Evolutionary conservation across 2,329 filamentous ascomycete species (phyloP).

Genomic region (Pseudogymnoascus sp.): DNA sequence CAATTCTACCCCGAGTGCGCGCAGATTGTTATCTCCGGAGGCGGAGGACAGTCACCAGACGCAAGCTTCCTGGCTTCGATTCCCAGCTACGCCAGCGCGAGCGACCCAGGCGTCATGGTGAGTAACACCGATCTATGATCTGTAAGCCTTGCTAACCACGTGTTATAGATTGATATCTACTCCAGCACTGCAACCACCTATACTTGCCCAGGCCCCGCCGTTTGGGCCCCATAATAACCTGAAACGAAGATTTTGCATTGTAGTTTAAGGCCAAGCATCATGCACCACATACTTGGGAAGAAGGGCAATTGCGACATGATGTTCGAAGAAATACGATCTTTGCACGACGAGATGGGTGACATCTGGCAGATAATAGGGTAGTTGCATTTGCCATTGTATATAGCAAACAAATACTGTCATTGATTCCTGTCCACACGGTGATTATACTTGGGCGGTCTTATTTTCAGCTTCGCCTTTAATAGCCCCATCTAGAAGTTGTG

Average conservation of each 20-base stretch:
- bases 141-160: slow-evolving; percentile 11
- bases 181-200: slow-evolving; percentile 37
- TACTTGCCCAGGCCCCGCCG: slow-evolving; percentile 39
- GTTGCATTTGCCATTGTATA: background rate
- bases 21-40: slow-evolving; percentile 43
- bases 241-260: background rate
- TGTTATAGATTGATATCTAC: slow-evolving; percentile 39
- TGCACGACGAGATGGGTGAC: background rate
- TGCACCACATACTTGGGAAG: background rate
- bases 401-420: background rate
- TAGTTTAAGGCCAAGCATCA: background rate
- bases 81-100: slow-evolving; percentile 18
- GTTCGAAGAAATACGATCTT: background rate
- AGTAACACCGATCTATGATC: slow-evolving; percentile 15
- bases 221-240: slow-evolving; percentile 30
- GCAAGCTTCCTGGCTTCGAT: slow-evolving; percentile 20
- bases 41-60: slow-evolving; percentile 35
- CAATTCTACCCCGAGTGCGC: slow-evolving; percentile 52
- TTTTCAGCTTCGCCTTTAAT: background rate
- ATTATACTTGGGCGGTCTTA: background rate
- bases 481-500: background rate
- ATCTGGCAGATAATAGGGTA: background rate
- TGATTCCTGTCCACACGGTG: background rate
- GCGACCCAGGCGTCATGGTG: slow-evolving; percentile 26
- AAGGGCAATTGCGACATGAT: background rate